Base-by-base conservation (phyloP, 1,284 basidiomycete species). In the Fomitopsis palustris region DNA sequence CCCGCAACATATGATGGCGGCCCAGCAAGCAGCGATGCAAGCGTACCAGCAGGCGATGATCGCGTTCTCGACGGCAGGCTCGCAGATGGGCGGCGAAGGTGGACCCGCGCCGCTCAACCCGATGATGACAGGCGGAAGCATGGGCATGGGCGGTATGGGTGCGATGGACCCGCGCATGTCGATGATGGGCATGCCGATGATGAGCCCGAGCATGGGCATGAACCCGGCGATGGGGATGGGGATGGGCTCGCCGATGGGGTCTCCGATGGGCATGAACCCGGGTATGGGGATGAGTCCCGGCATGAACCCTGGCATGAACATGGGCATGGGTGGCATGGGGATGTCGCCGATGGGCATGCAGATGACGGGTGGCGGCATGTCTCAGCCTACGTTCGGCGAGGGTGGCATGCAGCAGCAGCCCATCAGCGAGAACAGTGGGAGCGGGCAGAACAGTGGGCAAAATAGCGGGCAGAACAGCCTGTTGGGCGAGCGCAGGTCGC, bases 31-130 rank as follows among this genome's bases (percentile, higher is more conserved):
- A 1, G 93, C 86, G 0, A 88, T 91, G 57, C 90, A 93, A 70
- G 94, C 94, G 0, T 96, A 95, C 71, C 90, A 92, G 70, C 90
- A 92, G 71, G 92, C 93, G 21, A 94, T 96, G 90, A 86, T 93
- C 81, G 83, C 89, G 42, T 93, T 92, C 75, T 95, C 92, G 8
- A 80, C 82, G 39, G 86, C 88, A 12, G 91, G 90, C 19, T 91
- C 88, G 2, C 85, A 92, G 63, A 81, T 81, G 29, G 90, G 87
- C 16, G 88, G 79, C 16, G 81, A 78, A 16, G 70, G 70, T 55
- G 75, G 72, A 35, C 67, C 70, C 27, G 71, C 53, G 53, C 70
- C 69, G 17, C 64, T 84, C 63, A 79, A 78, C 58, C 83, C 82
- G 31, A 83, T 82, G 77, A 83, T 86, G 85, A 81, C 82, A 2